Conservation (phyloP, 2,329 filamentous ascomycete species). For the Septoria linicola region DNA sequence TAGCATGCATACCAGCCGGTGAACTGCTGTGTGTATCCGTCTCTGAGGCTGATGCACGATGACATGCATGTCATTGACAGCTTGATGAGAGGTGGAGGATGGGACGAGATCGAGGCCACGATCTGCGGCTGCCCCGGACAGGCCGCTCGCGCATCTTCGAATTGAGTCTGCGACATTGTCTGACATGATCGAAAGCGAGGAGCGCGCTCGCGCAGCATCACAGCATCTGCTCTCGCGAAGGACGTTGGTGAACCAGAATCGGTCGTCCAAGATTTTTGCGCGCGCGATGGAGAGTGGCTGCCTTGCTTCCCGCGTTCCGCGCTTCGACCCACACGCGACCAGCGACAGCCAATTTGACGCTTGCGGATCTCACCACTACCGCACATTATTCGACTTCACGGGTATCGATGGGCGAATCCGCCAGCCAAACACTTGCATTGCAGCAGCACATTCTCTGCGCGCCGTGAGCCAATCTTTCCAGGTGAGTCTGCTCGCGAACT, state of each 20-base stretch:
- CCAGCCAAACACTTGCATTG: slow-evolving; percentile 14
- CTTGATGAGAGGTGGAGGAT: slow-evolving; percentile 1
- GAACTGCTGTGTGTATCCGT: slow-evolving; percentile 26
- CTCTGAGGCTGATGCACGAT: slow-evolving; percentile 17
- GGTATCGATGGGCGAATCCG: slow-evolving; percentile 12
- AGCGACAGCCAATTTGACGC: neutral
- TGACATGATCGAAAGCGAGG: slow-evolving; percentile 11
- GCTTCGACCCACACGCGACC: too few relatives aligned
- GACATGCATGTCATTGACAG: slow-evolving; percentile 13
- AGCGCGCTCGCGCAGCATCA: neutral
- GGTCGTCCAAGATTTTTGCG: neutral
- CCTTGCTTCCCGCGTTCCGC: too few relatives aligned
- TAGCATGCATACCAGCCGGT: slow-evolving; percentile 15
- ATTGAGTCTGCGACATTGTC: slow-evolving; percentile 16
- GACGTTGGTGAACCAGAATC: neutral
- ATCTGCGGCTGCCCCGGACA: neutral
- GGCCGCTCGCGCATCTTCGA: neutral
- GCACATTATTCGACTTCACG: slow-evolving; percentile 5
- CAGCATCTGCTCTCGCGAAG: slow-evolving; percentile 3
- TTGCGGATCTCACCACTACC: slow-evolving; percentile 4
- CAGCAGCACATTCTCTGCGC: slow-evolving; percentile 4
- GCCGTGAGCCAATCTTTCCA: slow-evolving; percentile 21
- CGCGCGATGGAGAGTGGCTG: neutral
- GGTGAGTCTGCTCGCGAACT: slow-evolving; percentile 19
- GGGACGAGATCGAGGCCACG: neutral